Evolutionary conservation across 1,284 basidiomycete species (phyloP), one percentile per base, ranked within the genome.

Genomic region (Athelia psychrophila): DNA sequence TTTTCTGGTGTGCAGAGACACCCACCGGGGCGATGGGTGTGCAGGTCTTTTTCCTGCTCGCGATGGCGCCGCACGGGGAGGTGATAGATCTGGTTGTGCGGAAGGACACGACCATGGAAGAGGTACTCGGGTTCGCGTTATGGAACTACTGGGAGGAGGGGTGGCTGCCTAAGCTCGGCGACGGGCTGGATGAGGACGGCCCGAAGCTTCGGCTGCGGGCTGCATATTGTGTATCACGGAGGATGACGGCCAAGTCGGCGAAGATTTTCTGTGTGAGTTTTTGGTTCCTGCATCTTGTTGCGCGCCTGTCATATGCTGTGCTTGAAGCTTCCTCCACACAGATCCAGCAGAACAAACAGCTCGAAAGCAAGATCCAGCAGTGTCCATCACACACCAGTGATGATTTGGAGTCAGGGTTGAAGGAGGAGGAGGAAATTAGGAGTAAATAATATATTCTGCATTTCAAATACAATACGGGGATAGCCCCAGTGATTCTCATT

Each of bases 221-320:
- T 99, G 96, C 95, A 86, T 93, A n/a, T 68, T 99, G 69, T 78
- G 94, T 53, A 95, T 99, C 52, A 92, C 95, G 8, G 96, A 99
- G 64, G 93, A 95, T 49, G 95, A 98, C 66, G 96, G 97, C 16
- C 94, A 98, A 68, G 94, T 98, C 0, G 97, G 99, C 65, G 96
- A 98, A 66, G 97, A 99, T 70, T 99, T 96, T 63, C 96, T 97
- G 25, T 86, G 93, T 95, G 63, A 58, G 83, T 64, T 45, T 38
- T 30, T 22, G 12, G 3, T 36, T n/a, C 35, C 50, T 40, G n/a
- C n/a, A n/a, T n/a, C n/a, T n/a, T n/a, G n/a, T n/a, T n/a, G n/a
- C n/a, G n/a, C n/a, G n/a, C n/a, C n/a, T n/a, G n/a, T n/a, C 93
- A 35, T 98, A 95, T 66, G 97, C 95, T 4, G 81, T 98, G 16